Conservation (phyloP, 768 basidiomycete species). For the Boletellus ananiceps region DNA sequence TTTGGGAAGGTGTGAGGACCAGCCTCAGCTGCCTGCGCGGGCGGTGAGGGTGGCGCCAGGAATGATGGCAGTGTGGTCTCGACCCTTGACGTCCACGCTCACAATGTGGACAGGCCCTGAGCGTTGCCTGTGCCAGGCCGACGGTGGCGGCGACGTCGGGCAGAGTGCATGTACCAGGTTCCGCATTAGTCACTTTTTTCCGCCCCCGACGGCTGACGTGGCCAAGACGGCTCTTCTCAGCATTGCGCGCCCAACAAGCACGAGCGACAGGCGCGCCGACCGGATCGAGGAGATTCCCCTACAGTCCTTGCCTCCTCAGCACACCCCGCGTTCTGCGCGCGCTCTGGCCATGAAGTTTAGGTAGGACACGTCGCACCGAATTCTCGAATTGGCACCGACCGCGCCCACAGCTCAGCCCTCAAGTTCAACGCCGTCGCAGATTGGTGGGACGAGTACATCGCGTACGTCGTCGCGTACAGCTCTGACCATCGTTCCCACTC, state of each 20-base stretch:
- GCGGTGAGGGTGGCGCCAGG: too few species aligned
- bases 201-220: neutral
- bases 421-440: conserved; percentile 90
- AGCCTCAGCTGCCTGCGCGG: too few species aligned
- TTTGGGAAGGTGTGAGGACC: neutral
- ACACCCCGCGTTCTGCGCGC: conserved; percentile 2
- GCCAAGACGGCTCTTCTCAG: neutral
- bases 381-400: neutral
- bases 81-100: too few species aligned
- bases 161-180: too few species aligned
- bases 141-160: too few species aligned
- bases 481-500: neutral
- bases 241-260: conserved; percentile 11
- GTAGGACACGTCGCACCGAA: conserved; percentile 6
- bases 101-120: too few species aligned
- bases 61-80: too few species aligned
- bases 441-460: conserved; percentile 91
- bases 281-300: conserved; percentile 27
- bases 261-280: conserved; percentile 1
- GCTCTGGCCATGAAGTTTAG: conserved; percentile 33
- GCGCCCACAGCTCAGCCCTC: conserved; percentile 58
- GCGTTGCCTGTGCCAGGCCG: too few species aligned
- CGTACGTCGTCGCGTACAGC: conserved; percentile 45
- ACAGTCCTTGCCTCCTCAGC: conserved; percentile 4
- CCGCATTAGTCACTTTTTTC: neutral